A percentile compares a stretch with the other conserved stretches of the same genome.
phyloP scores from a whole-genome alignment of 148 eudicot genomes.

The Fagopyrum tataricum region DNA sequence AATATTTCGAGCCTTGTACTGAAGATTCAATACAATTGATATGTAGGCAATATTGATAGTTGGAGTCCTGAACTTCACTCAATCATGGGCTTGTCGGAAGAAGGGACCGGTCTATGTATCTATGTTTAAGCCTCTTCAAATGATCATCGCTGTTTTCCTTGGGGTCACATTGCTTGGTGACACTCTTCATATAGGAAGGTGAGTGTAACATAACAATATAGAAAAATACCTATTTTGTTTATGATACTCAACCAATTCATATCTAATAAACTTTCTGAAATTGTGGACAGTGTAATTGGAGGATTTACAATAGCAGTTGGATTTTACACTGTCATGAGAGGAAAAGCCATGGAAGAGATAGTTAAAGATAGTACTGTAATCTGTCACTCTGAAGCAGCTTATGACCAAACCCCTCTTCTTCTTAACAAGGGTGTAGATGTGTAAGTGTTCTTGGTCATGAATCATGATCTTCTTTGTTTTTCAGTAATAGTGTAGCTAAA shows the following conservation, averaged over 20 bases:
- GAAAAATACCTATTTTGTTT: neutral
- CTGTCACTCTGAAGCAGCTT: neutral
- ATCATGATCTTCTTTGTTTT: neutral
- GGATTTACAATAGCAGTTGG: slow-evolving; percentile 21
- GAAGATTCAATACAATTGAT: neutral
- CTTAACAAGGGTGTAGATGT: neutral
- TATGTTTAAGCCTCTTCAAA: slow-evolving; percentile 17
- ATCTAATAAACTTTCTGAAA: neutral
- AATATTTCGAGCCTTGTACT: neutral
- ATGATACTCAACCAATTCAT: neutral
- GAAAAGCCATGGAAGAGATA: slow-evolving; percentile 27
- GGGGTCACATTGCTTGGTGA: slow-evolving; percentile 14
- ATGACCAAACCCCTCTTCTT: neutral
- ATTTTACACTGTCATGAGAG: slow-evolving; percentile 31
- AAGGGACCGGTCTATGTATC: slow-evolving; percentile 15
- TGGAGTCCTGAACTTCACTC: neutral
- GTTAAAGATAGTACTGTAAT: neutral
- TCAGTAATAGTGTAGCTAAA: too few species aligned
- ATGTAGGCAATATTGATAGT: slow-evolving; percentile 4
- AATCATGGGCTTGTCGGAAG: slow-evolving; percentile 16
- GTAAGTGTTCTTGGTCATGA: neutral
- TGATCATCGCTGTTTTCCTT: slow-evolving; percentile 11
- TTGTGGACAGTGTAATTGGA: slow-evolving; percentile 24
- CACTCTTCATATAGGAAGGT: slow-evolving; percentile 15
- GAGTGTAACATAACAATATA: neutral